These are phyloP conservation scores for Ustilago bromivora DNA, from an alignment of 1,284 basidiomycete species.

Conservation along the genomic window DNA sequence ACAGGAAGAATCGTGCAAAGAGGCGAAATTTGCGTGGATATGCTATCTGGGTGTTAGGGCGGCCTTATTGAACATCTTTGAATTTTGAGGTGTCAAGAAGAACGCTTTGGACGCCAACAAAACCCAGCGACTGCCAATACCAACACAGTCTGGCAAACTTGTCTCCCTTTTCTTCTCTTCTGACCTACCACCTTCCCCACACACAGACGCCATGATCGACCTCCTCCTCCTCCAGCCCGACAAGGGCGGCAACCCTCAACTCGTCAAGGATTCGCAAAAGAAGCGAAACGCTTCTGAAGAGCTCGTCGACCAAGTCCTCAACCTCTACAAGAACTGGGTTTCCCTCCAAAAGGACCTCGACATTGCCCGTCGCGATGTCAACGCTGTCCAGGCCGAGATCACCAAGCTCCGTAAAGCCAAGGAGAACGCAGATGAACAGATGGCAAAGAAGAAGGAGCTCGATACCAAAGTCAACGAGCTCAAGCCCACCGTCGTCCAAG, in stretches of 20 bases:
- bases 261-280: constrained; percentile 90
- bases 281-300: constrained; percentile 90
- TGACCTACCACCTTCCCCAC: neutral
- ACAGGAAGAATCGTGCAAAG: neutral
- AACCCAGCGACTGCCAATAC: constrained; percentile 5
- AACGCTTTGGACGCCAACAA: constrained; percentile 12
- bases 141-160: constrained; percentile 13
- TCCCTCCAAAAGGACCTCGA: constrained; percentile 88
- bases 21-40: neutral
- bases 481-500: constrained; percentile 74
- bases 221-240: constrained; percentile 63
- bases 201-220: constrained; percentile 45
- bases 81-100: neutral
- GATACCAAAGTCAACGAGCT: constrained; percentile 83
- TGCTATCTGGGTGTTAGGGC: neutral
- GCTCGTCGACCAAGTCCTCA: constrained; percentile 91
- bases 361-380: constrained; percentile 82
- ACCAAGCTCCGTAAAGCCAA: constrained; percentile 93
- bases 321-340: constrained; percentile 91
- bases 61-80: neutral
- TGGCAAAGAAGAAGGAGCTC: constrained; percentile 80
- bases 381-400: constrained; percentile 93
- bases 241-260: constrained; percentile 88
- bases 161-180: neutral
- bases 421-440: constrained; percentile 86